Conservation (phyloP, 805 yeast genomes). For the Ogataea trehaloabstinens region DNA sequence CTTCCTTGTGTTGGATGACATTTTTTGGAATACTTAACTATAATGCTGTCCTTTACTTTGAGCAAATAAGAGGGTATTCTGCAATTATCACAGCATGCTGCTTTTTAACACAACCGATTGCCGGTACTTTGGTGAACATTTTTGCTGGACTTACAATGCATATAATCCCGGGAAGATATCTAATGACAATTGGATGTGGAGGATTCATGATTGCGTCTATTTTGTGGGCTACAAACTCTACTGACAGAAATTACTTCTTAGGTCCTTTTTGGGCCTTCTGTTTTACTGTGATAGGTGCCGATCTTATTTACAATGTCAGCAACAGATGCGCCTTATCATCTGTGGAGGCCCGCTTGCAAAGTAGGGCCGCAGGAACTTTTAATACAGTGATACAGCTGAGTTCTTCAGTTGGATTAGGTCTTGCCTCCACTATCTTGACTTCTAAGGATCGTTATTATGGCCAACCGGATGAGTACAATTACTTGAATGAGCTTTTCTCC, state of each 20-base stretch:
- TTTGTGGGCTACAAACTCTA: constrained; percentile 41
- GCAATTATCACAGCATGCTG: constrained; percentile 44
- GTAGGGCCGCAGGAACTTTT: constrained; percentile 48
- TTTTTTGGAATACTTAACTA: constrained; percentile 41
- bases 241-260: constrained; percentile 38
- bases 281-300: constrained; percentile 45
- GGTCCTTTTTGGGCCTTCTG: constrained; percentile 45
- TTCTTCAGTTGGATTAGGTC: constrained; percentile 41
- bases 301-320: constrained; percentile 44
- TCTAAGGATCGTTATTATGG: constrained; percentile 34
- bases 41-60: constrained; percentile 43
- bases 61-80: constrained; percentile 35
- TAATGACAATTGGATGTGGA: constrained; percentile 34
- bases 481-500: constrained; percentile 27
- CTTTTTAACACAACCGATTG: constrained; percentile 41
- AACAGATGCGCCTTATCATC: constrained; percentile 42
- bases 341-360: constrained; percentile 38
- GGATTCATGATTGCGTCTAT: constrained; percentile 38
- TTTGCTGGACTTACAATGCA: constrained; percentile 48
- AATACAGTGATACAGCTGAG: constrained; percentile 43
- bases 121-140: constrained; percentile 41
- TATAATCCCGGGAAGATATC: constrained; percentile 37
- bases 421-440: constrained; percentile 38
- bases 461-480: constrained; percentile 20
- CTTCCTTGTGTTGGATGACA: constrained; percentile 39